Evolutionary conservation across 2,329 filamentous ascomycete species (phyloP).

Genomic region (Harringtonia lauricola): DNA sequence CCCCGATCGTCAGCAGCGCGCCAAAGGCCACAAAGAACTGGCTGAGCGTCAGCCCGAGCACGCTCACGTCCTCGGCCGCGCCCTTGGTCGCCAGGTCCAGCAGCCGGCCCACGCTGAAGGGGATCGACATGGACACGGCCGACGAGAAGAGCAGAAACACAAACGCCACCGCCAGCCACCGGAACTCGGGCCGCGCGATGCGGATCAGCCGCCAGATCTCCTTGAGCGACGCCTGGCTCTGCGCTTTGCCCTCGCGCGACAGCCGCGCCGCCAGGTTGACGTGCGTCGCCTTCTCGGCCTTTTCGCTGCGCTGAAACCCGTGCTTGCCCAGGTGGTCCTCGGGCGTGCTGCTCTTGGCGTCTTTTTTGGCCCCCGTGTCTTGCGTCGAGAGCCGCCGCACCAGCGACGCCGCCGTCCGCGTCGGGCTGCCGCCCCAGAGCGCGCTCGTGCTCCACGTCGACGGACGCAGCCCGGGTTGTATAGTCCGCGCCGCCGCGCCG

Average conservation of each 20-base stretch:
- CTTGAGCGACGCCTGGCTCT: constrained; percentile 46
- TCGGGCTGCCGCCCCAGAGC: too few relatives aligned
- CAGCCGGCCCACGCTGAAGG: constrained; percentile 93
- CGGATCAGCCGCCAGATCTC: constrained; percentile 84
- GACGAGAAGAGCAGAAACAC: constrained; percentile 81
- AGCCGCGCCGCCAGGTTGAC: constrained; percentile 82
- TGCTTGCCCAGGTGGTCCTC: constrained; percentile 19
- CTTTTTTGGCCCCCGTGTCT: constrained; percentile 14
- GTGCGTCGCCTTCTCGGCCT: constrained; percentile 75
- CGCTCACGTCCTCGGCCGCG: constrained; percentile 49
- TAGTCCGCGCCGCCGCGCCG: too few relatives aligned
- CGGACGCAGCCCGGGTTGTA: too few relatives aligned
- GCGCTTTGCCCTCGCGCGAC: constrained; percentile 63
- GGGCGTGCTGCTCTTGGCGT: constrained; percentile 3
- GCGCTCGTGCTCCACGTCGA: too few relatives aligned
- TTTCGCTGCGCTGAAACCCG: constrained; percentile 50
- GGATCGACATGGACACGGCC: constrained; percentile 88
- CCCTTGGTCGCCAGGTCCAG: constrained; percentile 80
- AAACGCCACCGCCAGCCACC: constrained; percentile 69
- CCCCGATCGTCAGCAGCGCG: constrained; percentile 68
- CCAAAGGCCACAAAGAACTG: constrained; percentile 83
- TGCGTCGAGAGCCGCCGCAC: constrained; percentile 7
- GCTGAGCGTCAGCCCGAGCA: constrained; percentile 75
- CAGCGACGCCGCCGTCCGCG: too few relatives aligned
- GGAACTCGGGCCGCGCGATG: constrained; percentile 77